Evolutionary conservation across 805 yeast species (phyloP), one percentile per base, ranked within the genome.

Genomic region (Candida schatavii): DNA sequence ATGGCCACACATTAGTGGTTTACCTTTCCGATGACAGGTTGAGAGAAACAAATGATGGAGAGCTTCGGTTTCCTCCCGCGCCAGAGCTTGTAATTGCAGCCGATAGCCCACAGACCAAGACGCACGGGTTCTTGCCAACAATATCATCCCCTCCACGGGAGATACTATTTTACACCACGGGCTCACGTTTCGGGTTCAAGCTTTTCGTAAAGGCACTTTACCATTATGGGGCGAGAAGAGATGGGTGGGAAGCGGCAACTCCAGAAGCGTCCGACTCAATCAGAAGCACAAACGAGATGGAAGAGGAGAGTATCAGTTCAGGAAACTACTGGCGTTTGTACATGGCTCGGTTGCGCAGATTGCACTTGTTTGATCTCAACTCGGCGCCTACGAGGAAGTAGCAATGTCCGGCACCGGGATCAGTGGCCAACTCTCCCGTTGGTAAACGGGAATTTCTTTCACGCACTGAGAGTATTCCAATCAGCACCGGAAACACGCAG

Each of bases 121-220:
- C 41, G n/a, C n/a, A n/a, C 14, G 41, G 41, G 9, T 38, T 38
- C 23, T 13, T 40, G 20, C 10, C 13, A 20, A 27, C 22, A 15
- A 17, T 31, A 11, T 31, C 35, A 13, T 7, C 19, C 10, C 11
- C 35, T 4, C n/a, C 15, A 20, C 41, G 34, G 3, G 30, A 37
- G n/a, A 11, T 54, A 5, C 15, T 49, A 3, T 34, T 54, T 1
- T 48, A 48, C 32, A 40, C 45, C 25, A 47, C 48, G 15, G 26
- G 45, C 15, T 19, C 37, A 9, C 41, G 43, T 11, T 54, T 56
- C 40, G 54, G 56, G 17, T 55, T 55, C 37, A 50, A 46, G 18
- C 46, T 50, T 13, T 57, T 51, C 39, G 35, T 49, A 17, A 49
- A 42, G 35, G 41, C 60, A 2, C 28, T 58, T 5, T 50, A 49